Evolutionary conservation across 257 asterid species (phyloP), one percentile per base, ranked within the genome.

Genomic region (Marsdenia floribunda): DNA sequence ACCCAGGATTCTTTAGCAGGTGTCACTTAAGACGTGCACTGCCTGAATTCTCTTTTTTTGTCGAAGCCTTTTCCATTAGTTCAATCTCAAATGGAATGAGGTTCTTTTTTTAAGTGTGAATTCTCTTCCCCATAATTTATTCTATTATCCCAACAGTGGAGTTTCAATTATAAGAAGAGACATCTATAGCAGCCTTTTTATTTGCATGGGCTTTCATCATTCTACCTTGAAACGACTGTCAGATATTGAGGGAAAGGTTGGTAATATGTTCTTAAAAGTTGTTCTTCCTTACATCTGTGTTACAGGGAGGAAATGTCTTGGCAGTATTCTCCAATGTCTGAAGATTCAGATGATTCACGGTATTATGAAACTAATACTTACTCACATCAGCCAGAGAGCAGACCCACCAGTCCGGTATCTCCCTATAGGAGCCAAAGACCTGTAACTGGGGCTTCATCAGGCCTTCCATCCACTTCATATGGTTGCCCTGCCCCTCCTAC

Each of bases 271-370:
- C 64, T n/a, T 74, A 37, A 35, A 4, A 73, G 29, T 22, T 29
- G 24, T 49, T 38, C 21, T 24, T 42, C 16, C 55, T 66, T 38
- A 54, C 58, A 40, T 37, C 47, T 72, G 59, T 73, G 58, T 85
- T 71, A 72, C 94, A 95, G 98, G 90, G 98, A 95, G 50, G 99
- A 95, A 26, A 60, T 88, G 73, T 80, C 96, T 26, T 80, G 83
- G 38, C 92, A 87, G 73, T 95, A 95, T 82, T 95, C 99, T 47
- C 97, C 98, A 33, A 90, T 95, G 98, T 95, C 98, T 1, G 99
- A 95, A 81, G 99, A 95, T 81, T 92, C 93, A 47, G 99, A 90
- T 22, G 99, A 92, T 76, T 88, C 88, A 0, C 83, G 96, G 79
- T 92, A 82, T 78, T 88, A 85, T 52, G 99, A 95, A 75, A 72